These are phyloP conservation scores for Hydrangea macrophylla DNA, from an alignment of 148 eudicot species.

Conservation along the genomic window DNA sequence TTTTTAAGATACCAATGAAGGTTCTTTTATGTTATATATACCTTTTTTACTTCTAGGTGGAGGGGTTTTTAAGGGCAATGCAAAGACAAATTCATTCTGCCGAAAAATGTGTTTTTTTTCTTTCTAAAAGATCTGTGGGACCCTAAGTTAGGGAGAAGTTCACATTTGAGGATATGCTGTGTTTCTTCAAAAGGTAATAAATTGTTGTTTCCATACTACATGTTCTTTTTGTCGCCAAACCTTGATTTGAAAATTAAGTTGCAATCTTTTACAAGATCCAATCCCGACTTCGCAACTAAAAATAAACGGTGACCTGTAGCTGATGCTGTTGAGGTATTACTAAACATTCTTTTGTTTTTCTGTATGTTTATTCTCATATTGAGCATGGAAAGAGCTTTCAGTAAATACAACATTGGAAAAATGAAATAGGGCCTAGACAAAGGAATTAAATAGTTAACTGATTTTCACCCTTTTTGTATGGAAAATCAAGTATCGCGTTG, in stretches of 20 bases:
- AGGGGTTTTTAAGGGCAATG: slow-evolving; percentile 93
- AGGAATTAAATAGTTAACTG: background rate
- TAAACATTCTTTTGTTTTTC: background rate
- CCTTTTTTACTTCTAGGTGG: slow-evolving; percentile 52
- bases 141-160: slow-evolving; percentile 73
- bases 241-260: background rate
- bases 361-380: background rate
- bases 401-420: background rate
- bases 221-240: slow-evolving; percentile 10
- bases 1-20: no score
- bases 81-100: slow-evolving; percentile 90
- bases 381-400: background rate
- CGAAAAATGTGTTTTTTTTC: slow-evolving; percentile 82
- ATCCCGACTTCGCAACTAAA: slow-evolving; percentile 90
- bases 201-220: slow-evolving; percentile 4
- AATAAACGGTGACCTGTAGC: slow-evolving; percentile 80
- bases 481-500: background rate
- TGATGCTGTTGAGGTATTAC: slow-evolving; percentile 91
- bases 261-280: slow-evolving; percentile 66
- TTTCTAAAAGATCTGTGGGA: slow-evolving; percentile 78
- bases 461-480: background rate
- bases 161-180: slow-evolving; percentile 97
- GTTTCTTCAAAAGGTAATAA: slow-evolving; percentile 87
- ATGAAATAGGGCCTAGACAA: background rate
- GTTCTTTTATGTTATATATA: no score